Base-by-base conservation (phyloP, 1,284 basidiomycete species). In the Fomitiporia mediterranea region DNA sequence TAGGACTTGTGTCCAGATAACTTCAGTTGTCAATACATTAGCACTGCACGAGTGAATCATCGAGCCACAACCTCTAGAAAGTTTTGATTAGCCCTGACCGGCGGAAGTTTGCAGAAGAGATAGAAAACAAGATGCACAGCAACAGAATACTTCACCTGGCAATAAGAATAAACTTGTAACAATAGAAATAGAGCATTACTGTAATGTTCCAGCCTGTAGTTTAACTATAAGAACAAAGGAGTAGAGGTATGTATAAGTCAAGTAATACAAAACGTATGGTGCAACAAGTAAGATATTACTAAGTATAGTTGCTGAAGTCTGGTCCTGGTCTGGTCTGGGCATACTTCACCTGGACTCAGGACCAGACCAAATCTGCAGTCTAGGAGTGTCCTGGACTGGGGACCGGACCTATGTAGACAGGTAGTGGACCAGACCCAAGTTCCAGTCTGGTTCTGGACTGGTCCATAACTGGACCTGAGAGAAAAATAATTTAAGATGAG, bases 41-140 rank as follows among this genome's bases (percentile, higher is more conserved):
- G 81, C 81, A 49, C 81, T 83, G 48, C 82, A 82, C 23, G 84
- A 86, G 69, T 81, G 82, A 62, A 89, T 80, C 86, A 89, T 89
- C 34, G 89, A 69, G 15, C 79, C 80, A 21, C 84, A 82, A 17
- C 90, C 90, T 25, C 78, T 80, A 56, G 21, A 32, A n/a, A n/a
- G 15, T 17, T 23, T n/a, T 27, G 3, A 32, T 34, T 50, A 49
- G 5, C 17, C 7, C n/a, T 7, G 5, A 61, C 65, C 34, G 49
- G 66, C 63, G 79, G 63, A 23, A 91, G 70, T 58, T 88, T 91
- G 77, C 58, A 76, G 64, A 11, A 37, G 3, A 9, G 17, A 17
- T 13, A 37, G 17, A 17, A 37, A 17, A 2, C 15, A 23, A 91
- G 78, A 55, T 89, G 89, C 44, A 15, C 66, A 46, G 15, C 15